These are phyloP conservation scores for Boletellus ananiceps DNA, from an alignment of 768 basidiomycete genomes.

Conservation along the genomic window DNA sequence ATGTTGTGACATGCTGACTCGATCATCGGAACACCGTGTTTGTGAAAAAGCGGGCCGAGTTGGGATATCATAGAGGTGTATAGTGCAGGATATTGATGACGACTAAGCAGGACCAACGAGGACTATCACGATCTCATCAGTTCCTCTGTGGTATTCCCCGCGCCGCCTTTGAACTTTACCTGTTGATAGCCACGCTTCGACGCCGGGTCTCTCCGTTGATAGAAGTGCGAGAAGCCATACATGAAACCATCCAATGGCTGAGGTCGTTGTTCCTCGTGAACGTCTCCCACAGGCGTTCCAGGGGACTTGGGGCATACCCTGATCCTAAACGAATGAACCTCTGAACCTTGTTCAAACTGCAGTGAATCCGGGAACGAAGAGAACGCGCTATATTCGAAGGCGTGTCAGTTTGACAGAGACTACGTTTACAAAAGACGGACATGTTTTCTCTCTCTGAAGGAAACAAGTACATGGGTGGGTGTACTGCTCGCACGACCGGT, in stretches of 20 bases:
- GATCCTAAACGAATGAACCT: constrained; percentile 84
- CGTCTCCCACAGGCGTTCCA: constrained; percentile 12
- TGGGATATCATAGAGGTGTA: constrained; percentile 64
- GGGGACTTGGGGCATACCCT: constrained; percentile 41
- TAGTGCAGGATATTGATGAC: constrained; percentile 76
- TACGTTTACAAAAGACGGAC: constrained; percentile 34
- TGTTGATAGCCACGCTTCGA: constrained; percentile 80
- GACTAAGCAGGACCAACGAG: constrained; percentile 72
- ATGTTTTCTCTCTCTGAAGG: constrained; percentile 77
- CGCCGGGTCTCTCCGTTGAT: constrained; percentile 56
- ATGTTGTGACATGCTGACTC: constrained; percentile 86
- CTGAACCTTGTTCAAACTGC: constrained; percentile 79
- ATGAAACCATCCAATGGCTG: constrained; percentile 57
- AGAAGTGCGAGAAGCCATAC: constrained; percentile 77
- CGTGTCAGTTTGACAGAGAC: constrained; percentile 5
- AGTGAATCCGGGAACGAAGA: constrained; percentile 88
- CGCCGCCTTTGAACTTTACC: constrained; percentile 34
- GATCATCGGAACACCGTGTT: constrained; percentile 73
- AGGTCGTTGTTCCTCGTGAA: constrained; percentile 31
- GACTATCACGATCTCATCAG: constrained; percentile 11
- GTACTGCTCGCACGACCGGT: constrained; percentile 68
- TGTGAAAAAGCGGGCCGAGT: constrained; percentile 71
- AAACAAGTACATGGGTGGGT: constrained; percentile 61
- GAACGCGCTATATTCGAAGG: constrained; percentile 59
- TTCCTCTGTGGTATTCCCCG: neutral